A percentile compares a stretch with the other conserved stretches of the same genome.
Conservation (phyloP, 2,329 filamentous ascomycete genomes). For the Cladosporium sp. region DNA sequence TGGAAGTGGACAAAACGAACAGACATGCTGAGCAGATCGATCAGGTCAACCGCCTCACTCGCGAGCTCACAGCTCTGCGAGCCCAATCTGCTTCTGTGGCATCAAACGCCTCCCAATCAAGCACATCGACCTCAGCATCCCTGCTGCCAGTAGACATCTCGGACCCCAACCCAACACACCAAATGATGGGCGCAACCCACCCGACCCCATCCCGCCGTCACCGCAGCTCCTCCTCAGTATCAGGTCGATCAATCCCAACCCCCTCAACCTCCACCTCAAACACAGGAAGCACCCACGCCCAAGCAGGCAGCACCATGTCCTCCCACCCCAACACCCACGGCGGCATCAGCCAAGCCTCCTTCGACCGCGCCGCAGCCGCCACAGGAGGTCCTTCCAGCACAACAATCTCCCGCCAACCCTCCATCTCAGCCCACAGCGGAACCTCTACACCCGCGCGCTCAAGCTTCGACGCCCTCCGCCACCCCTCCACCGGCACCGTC, state of each 20-base stretch:
- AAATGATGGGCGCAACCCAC: slow-evolving; percentile 45
- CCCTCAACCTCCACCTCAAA: slow-evolving; percentile 18
- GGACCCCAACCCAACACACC: slow-evolving; percentile 44
- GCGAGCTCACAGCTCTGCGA: slow-evolving; percentile 82
- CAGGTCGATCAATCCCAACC: slow-evolving; percentile 13
- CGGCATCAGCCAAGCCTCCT: slow-evolving; percentile 32
- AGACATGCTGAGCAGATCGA: background rate
- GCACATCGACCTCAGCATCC: slow-evolving; percentile 44
- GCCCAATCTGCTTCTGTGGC: slow-evolving; percentile 59
- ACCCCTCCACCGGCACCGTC: background rate
- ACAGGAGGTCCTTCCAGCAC: slow-evolving; percentile 15
- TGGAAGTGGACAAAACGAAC: too few species aligned
- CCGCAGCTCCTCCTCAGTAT: slow-evolving; percentile 25
- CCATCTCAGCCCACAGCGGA: slow-evolving; percentile 29
- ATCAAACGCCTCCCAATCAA: slow-evolving; percentile 52
- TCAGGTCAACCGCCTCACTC: slow-evolving; percentile 89
- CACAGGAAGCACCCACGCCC: slow-evolving; percentile 19
- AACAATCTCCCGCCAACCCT: slow-evolving; percentile 30
- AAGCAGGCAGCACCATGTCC: slow-evolving; percentile 19
- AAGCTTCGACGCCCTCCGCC: slow-evolving; percentile 25
- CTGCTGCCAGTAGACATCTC: slow-evolving; percentile 40
- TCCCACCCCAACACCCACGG: slow-evolving; percentile 17
- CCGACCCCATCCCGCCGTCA: slow-evolving; percentile 51
- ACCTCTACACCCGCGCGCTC: slow-evolving; percentile 32
- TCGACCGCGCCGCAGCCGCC: slow-evolving; percentile 32